A percentile compares a stretch with the other conserved stretches of the same genome.
Evolutionary conservation across 2,329 filamentous ascomycete species (phyloP).

Genomic region (Diaporthe sp.): DNA sequence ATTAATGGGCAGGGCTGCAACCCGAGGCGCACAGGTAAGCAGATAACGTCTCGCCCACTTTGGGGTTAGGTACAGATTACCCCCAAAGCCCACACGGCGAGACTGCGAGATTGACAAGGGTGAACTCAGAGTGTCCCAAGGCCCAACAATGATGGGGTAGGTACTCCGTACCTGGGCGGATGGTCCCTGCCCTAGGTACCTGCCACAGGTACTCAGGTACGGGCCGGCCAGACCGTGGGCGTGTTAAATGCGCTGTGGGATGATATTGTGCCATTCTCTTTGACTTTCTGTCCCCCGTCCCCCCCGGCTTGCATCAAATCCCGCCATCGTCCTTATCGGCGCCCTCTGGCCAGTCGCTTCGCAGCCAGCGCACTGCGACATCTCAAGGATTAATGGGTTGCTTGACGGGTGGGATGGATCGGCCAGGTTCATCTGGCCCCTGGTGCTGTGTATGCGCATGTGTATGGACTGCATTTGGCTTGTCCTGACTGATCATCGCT

Average conservation of each 20-base stretch:
- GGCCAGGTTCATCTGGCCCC: slow-evolving; percentile 8
- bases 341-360: slow-evolving; percentile 18
- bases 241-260: background rate
- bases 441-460: background rate
- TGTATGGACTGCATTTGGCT: background rate
- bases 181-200: background rate
- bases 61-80: slow-evolving; percentile 24
- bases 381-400: slow-evolving; percentile 14
- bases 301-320: slow-evolving; percentile 21
- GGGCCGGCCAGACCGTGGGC: slow-evolving; percentile 5
- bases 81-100: background rate
- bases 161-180: background rate
- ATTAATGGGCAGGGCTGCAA: too few species aligned
- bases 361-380: slow-evolving; percentile 25
- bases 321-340: slow-evolving; percentile 31
- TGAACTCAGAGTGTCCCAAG: background rate
- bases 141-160: slow-evolving; percentile 7
- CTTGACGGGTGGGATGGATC: slow-evolving; percentile 21
- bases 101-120: slow-evolving; percentile 28
- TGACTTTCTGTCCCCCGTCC: slow-evolving; percentile 21
- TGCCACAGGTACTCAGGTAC: background rate
- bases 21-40: too few species aligned
- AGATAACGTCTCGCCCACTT: slow-evolving; percentile 6
- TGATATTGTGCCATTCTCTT: slow-evolving; percentile 24
- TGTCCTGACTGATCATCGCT: slow-evolving; percentile 17